Evolutionary conservation across 306 rosid genomes (phyloP), one percentile per base, ranked within the genome.

Genomic region (Lithocarpus polystachyus): DNA sequence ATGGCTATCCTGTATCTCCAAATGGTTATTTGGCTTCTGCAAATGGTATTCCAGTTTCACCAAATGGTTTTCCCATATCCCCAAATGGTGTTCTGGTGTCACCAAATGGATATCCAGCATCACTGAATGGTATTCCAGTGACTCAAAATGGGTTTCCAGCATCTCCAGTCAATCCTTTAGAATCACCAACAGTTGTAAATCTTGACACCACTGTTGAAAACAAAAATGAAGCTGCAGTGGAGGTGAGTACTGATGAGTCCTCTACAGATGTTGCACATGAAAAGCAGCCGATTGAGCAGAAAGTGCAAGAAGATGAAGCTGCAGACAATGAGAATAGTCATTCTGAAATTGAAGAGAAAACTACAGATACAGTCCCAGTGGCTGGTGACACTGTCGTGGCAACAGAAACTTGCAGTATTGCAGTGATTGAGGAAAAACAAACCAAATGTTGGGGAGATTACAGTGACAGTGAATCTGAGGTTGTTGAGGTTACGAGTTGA

Each of bases 371-470:
- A 19, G 82, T 64, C 73, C 81, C 80, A 12, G 62, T 60, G n/a
- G 73, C 80, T 76, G 82, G 56, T 71, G 83, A 75, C 59, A 56
- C 61, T 76, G 78, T 31, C 45, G 85, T 68, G 56, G 86, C 77
- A 55, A 79, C 75, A 72, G 92, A 79, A 69, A 48, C 80, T 64
- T 72, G 82, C 77, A 80, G 72, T 33, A 82, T 78, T 52, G 24
- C 33, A n/a, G 84, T 64, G 4, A 78, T 78, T 31, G 92, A 87
- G 83, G 82, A 86, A 77, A 88, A 84, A 51, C 67, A 85, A 82
- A 71, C 73, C 82, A 95, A 89, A 81, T 87, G 97, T 75, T 95
- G 99, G 97, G 99, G 98, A 87, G 98, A 92, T 84, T 93, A 89
- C 87, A 95, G 97, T 70, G 97, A 95, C 75, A 84, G 68, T 70